phyloP scores from a whole-genome alignment of 306 rosid genomes.

The Citrullus mucosospermus region DNA sequence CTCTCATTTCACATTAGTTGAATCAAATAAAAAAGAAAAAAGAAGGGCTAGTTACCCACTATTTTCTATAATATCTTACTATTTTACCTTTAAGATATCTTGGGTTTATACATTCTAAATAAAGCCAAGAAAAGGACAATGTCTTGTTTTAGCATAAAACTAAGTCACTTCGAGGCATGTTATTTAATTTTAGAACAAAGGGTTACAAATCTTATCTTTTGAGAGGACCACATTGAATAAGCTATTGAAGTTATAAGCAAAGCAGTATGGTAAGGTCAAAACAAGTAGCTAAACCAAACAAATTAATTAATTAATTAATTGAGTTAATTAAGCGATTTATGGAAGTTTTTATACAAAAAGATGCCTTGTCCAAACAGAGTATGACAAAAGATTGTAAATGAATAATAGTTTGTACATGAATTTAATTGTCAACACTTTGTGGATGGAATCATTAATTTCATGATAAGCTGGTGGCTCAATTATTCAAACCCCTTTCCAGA shows the following conservation, averaged over 20 bases:
- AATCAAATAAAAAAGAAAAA: too few species aligned
- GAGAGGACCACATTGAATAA: background rate
- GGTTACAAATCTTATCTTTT: background rate
- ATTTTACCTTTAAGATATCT: too few species aligned
- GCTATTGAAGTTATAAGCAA: background rate
- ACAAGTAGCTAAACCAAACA: background rate
- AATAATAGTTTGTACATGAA: background rate
- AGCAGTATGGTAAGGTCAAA: background rate
- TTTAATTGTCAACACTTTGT: background rate
- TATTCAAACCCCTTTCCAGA: background rate
- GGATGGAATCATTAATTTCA: slow-evolving; percentile 1
- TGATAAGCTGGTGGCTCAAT: background rate
- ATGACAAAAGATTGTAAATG: slow-evolving; percentile 4
- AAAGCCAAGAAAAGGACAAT: background rate
- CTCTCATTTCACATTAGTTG: too few species aligned
- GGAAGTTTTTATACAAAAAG: background rate
- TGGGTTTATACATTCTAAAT: background rate
- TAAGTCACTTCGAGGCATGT: background rate
- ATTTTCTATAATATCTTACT: too few species aligned
- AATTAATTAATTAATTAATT: background rate
- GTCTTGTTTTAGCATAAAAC: background rate
- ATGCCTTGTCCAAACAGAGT: slow-evolving; percentile 26
- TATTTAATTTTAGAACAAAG: background rate
- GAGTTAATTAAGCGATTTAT: background rate
- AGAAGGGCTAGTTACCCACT: background rate